phyloP scores from a whole-genome alignment of 2,329 filamentous ascomycete genomes.

The Paecilomyces variotii region DNA sequence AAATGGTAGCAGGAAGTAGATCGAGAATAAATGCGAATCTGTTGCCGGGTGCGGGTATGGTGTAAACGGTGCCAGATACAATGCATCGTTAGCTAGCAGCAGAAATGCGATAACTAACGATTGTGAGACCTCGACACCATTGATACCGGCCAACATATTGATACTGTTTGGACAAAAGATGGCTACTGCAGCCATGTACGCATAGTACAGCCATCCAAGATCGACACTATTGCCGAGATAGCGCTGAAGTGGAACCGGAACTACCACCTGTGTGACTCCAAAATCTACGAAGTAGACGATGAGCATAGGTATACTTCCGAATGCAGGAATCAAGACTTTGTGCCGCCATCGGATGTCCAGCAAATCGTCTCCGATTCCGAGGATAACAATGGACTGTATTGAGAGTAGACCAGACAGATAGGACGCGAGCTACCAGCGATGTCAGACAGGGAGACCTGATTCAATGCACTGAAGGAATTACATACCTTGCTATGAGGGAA shows the following conservation, averaged over 20 bases:
- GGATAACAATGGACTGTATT: conserved; percentile 79
- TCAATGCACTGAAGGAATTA: not conserved
- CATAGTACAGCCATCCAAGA: conserved; percentile 77
- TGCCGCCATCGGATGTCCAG: conserved; percentile 98
- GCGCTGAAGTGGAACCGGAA: conserved; percentile 74
- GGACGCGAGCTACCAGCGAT: conserved; percentile 63
- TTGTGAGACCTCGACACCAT: conserved; percentile 93
- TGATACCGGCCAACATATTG: conserved; percentile 99
- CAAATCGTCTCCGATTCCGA: conserved; percentile 90
- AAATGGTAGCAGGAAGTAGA: conserved; percentile 91
- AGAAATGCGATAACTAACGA: conserved; percentile 82
- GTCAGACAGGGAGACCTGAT: not conserved
- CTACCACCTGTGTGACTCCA: conserved; percentile 88
- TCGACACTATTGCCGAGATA: conserved; percentile 82
- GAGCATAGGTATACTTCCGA: conserved; percentile 86
- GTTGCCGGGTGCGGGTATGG: conserved; percentile 86
- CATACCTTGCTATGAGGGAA: conserved; percentile 89
- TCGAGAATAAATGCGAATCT: conserved; percentile 90
- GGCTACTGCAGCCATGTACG: conserved; percentile 91
- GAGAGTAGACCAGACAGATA: conserved; percentile 92
- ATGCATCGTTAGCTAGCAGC: conserved; percentile 74
- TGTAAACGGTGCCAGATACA: conserved; percentile 70
- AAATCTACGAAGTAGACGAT: conserved; percentile 99
- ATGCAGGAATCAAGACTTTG: conserved; percentile 95
- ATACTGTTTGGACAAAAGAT: conserved; percentile 99